Evolutionary conservation across 179 eudicot species (phyloP).

Genomic region (Drosera spatulata): DNA sequence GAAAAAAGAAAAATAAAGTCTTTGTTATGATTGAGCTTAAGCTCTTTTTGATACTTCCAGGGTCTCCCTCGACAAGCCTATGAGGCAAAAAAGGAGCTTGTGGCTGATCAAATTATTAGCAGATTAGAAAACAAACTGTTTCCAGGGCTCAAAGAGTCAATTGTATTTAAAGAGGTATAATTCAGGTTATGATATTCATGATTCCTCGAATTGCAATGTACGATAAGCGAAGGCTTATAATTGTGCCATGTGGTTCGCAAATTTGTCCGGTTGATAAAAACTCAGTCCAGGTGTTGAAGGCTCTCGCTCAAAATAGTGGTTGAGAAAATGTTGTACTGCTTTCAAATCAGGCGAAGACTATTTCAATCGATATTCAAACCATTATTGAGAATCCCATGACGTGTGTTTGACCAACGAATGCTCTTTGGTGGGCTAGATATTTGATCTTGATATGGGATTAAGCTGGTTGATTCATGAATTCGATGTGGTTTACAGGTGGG

Average conservation of each 20-base stretch:
- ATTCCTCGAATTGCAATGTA: not conserved
- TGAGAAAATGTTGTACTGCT: too few relatives aligned
- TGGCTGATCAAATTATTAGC: conserved; percentile 75
- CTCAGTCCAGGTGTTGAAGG: too few relatives aligned
- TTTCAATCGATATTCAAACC: too few relatives aligned
- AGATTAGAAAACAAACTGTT: conserved; percentile 83
- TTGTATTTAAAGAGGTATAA: conserved; percentile 81
- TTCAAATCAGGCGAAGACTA: too few relatives aligned
- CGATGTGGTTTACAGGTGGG: conserved; percentile 56
- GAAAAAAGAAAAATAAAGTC: too few relatives aligned
- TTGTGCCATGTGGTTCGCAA: not conserved
- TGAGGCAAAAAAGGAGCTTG: conserved; percentile 72
- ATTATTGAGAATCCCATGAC: too few relatives aligned
- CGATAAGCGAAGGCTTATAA: too few relatives aligned
- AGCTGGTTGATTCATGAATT: not conserved
- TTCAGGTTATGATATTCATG: not conserved
- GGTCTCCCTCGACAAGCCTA: conserved; percentile 64
- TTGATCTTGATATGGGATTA: not conserved
- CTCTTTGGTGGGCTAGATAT: not conserved
- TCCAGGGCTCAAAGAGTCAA: conserved; percentile 84
- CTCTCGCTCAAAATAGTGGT: too few relatives aligned
- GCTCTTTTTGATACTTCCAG: conserved; percentile 19
- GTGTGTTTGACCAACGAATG: too few relatives aligned
- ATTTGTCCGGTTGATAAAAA: too few relatives aligned
- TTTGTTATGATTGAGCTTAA: too few relatives aligned